Evolutionary conservation across 108 stramenopile species (phyloP).

Genomic region (Skeletonema potamos): DNA sequence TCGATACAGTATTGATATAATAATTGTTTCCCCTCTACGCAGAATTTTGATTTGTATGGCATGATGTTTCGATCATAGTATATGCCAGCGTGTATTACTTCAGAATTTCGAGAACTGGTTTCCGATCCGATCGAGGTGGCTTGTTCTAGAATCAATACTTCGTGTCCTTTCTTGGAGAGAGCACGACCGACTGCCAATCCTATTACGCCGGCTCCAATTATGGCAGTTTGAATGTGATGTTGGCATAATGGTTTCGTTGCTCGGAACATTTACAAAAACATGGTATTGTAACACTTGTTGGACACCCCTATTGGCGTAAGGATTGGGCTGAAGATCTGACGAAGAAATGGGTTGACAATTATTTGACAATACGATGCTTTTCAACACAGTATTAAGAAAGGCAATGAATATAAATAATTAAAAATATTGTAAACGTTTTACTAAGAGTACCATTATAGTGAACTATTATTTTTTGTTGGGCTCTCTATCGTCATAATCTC

Average conservation of each 20-base stretch:
- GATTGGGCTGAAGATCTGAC: too few relatives aligned
- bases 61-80: constrained; percentile 56
- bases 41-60: constrained; percentile 76
- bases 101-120: constrained; percentile 80
- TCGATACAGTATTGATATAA: constrained; percentile 75
- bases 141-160: constrained; percentile 76
- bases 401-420: too few relatives aligned
- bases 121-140: constrained; percentile 49
- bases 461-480: too few relatives aligned
- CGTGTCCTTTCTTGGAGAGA: constrained; percentile 58
- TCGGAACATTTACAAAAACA: neutral
- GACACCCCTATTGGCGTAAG: too few relatives aligned
- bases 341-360: too few relatives aligned
- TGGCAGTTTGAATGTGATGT: constrained; percentile 60
- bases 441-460: too few relatives aligned
- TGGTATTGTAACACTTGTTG: too few relatives aligned
- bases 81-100: constrained; percentile 89
- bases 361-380: too few relatives aligned
- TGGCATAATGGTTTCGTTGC: neutral
- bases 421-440: too few relatives aligned
- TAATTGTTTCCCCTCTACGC: constrained; percentile 69
- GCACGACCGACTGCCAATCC: constrained; percentile 73
- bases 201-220: constrained; percentile 85
- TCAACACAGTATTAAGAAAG: too few relatives aligned
- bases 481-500: too few relatives aligned